These are phyloP conservation scores for Amyloporia xantha DNA, from an alignment of 768 basidiomycete species.

Conservation along the genomic window DNA sequence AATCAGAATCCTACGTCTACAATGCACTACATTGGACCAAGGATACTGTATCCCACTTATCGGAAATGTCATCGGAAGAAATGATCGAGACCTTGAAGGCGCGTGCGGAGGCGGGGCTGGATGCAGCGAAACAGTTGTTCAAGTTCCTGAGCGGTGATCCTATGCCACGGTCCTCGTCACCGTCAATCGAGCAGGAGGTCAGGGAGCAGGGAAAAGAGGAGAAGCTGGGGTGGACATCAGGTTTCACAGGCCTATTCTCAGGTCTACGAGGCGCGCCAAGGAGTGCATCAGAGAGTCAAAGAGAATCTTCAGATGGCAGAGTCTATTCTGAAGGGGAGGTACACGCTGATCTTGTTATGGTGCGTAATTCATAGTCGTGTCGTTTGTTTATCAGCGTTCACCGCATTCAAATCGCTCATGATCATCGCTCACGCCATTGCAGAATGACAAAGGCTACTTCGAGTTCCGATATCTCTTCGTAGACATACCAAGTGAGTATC, in stretches of 20 bases:
- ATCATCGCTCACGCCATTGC: slow-evolving; percentile 7
- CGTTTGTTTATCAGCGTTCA: not conserved
- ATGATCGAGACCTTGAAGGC: slow-evolving; percentile 40
- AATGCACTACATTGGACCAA: slow-evolving; percentile 36
- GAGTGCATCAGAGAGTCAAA: slow-evolving; percentile 22
- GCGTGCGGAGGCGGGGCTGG: slow-evolving; percentile 33
- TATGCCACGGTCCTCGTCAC: slow-evolving; percentile 26
- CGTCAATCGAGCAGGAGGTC: slow-evolving; percentile 12
- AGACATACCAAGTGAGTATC: slow-evolving; percentile 67
- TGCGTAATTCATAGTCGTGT: slow-evolving; percentile 27
- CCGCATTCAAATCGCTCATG: too few species aligned
- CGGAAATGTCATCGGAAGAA: slow-evolving; percentile 53
- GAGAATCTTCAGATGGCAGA: slow-evolving; percentile 30
- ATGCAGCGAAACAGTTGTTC: slow-evolving; percentile 51
- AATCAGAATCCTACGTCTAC: slow-evolving; percentile 39
- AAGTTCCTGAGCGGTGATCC: slow-evolving; percentile 68
- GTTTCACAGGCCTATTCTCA: slow-evolving; percentile 62
- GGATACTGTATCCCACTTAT: slow-evolving; percentile 32
- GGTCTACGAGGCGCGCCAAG: slow-evolving; percentile 43
- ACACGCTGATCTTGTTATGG: slow-evolving; percentile 72
- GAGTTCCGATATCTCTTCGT: slow-evolving; percentile 72
- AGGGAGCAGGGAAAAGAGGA: slow-evolving; percentile 28
- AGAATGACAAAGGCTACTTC: slow-evolving; percentile 77
- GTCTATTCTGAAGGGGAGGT: slow-evolving; percentile 72
- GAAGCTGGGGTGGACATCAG: slow-evolving; percentile 37